Conservation (phyloP, 768 basidiomycete genomes). For the Crepidotus variabilis region DNA sequence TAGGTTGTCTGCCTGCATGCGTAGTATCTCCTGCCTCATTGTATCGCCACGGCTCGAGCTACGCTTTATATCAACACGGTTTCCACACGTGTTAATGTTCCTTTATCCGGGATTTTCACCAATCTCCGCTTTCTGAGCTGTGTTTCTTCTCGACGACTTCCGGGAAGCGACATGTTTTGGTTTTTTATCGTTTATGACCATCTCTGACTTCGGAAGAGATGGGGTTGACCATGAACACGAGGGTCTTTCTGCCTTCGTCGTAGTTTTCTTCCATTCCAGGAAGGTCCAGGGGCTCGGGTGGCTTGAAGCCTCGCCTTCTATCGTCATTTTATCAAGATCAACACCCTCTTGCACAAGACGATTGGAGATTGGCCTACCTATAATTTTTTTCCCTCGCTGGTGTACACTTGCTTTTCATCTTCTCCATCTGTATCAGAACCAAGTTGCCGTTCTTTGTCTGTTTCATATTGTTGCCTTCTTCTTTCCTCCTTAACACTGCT, state of each 20-base stretch:
- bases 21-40: slow-evolving; percentile 1
- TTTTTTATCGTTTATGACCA: slow-evolving; percentile 12
- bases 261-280: neutral
- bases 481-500: slow-evolving; percentile 9
- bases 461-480: slow-evolving; percentile 8
- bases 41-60: neutral
- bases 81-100: slow-evolving; percentile 5
- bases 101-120: slow-evolving; percentile 1
- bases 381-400: neutral
- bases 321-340: slow-evolving; percentile 11
- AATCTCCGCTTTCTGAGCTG: slow-evolving; percentile 9
- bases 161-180: slow-evolving; percentile 10
- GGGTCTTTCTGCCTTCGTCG: slow-evolving; percentile 1
- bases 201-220: slow-evolving; percentile 10
- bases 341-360: slow-evolving; percentile 6
- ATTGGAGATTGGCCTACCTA: slow-evolving; percentile 3
- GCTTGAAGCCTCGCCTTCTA: slow-evolving; percentile 2
- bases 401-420: slow-evolving; percentile 6
- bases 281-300: neutral
- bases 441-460: slow-evolving; percentile 6
- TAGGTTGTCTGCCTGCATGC: neutral
- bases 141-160: slow-evolving; percentile 7
- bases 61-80: slow-evolving; percentile 5
- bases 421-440: slow-evolving; percentile 6
- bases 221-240: slow-evolving; percentile 15